Conservation (phyloP, 2,329 filamentous ascomycete species). For the Hymenoscyphus salicellus region DNA sequence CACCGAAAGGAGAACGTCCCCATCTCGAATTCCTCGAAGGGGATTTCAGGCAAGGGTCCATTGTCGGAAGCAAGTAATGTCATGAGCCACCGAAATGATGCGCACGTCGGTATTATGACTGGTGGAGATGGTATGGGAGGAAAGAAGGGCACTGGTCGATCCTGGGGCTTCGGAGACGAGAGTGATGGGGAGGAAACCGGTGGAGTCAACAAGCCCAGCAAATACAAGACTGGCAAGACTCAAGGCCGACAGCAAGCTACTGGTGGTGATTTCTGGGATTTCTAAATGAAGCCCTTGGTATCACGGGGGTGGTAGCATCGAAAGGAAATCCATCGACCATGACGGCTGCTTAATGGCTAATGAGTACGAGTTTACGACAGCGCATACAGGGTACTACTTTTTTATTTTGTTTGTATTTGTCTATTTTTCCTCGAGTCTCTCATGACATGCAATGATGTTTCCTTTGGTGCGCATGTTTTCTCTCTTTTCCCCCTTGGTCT, state of each 20-base stretch:
- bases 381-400: constrained; percentile 3
- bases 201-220: constrained; percentile 27
- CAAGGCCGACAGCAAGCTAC: constrained; percentile 28
- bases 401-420: constrained; percentile 1
- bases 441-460: no score
- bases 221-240: constrained; percentile 31
- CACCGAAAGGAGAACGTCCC: constrained; percentile 43
- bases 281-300: constrained; percentile 24
- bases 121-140: constrained; percentile 32
- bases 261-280: constrained; percentile 39
- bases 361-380: constrained; percentile 7
- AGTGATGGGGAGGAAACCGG: constrained; percentile 44
- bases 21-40: constrained; percentile 24
- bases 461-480: background rate
- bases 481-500: background rate
- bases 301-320: background rate
- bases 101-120: constrained; percentile 28
- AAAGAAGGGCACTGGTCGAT: constrained; percentile 31
- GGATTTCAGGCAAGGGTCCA: constrained; percentile 27
- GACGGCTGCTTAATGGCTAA: constrained; percentile 7
- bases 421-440: background rate
- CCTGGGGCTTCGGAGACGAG: constrained; percentile 57
- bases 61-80: constrained; percentile 31
- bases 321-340: background rate
- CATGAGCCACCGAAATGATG: constrained; percentile 35